Conservation (phyloP, 176 grass and related monocot species). For the Neostapfia colusana region DNA sequence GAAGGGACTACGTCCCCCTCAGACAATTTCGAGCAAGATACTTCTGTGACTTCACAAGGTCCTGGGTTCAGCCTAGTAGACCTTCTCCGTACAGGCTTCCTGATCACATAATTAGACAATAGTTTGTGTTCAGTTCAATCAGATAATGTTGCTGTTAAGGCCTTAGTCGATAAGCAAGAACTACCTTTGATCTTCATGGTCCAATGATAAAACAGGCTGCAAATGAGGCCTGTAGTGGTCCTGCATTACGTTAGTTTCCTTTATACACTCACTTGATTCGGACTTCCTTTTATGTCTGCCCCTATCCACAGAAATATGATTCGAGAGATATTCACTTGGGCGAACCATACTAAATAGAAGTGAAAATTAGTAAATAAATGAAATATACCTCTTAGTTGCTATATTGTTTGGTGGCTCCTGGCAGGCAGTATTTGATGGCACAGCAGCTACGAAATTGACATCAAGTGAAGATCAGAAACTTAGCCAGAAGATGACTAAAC, state of each 20-base stretch:
- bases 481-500: background rate
- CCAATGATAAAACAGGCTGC: constrained; percentile 8
- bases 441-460: constrained; percentile 32
- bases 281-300: constrained; percentile 34
- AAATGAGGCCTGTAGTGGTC: background rate
- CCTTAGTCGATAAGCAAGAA: constrained; percentile 19
- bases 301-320: constrained; percentile 23
- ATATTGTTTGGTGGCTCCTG: constrained; percentile 23
- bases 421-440: background rate
- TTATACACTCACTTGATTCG: constrained; percentile 27
- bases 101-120: constrained; percentile 29
- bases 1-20: constrained; percentile 13
- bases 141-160: constrained; percentile 16
- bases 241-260: constrained; percentile 5
- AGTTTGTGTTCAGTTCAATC: constrained; percentile 10
- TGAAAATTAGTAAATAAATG: background rate
- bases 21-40: background rate
- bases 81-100: constrained; percentile 30
- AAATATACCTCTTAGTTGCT: constrained; percentile 42
- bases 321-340: constrained; percentile 15
- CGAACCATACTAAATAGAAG: background rate
- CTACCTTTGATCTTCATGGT: constrained; percentile 38
- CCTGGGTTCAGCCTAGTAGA: constrained; percentile 42
- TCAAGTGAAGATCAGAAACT: constrained; percentile 4
- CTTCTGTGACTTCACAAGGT: constrained; percentile 34